Base-by-base conservation (phyloP, 495 filamentous ascomycete species). In the Clohesyomyces aquaticus region DNA sequence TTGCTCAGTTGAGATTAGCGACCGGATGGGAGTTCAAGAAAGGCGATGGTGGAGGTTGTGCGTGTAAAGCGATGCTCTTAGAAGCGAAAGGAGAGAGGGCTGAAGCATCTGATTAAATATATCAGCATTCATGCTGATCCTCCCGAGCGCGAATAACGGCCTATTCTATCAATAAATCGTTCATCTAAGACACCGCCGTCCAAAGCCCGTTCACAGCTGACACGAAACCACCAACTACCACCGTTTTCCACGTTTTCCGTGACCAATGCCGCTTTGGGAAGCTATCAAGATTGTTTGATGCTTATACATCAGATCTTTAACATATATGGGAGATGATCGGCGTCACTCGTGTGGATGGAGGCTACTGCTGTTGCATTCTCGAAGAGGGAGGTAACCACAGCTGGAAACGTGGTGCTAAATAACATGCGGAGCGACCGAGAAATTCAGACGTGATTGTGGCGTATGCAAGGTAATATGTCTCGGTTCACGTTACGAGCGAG, bases 401-500 rank as follows among this genome's bases (percentile, higher is more conserved):
- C n/a, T n/a, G n/a, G n/a, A n/a, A n/a, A n/a, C n/a, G n/a, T n/a
- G n/a, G n/a, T n/a, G n/a, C n/a, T 14, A 14, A 32, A 6, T 53
- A 28, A 16, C 21, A 43, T 1, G 8, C 38, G 19, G 21, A 8
- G 18, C 6, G 22, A 50, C 10, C 42, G 22, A 49, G 45, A 26
- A 61, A 52, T 53, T 47, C 58, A 43, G 43, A 42, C 6, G 18
- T 42, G 46, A n/a, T 35, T 61, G 58, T 53, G 58, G 58, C 32
- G 28, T 38, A 61, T 53, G 58, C 48, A 61, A 61, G 58, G 58
- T 61, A 26, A 29, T n/a, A 12, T 61, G 28, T 61, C 58, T 61
- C 19, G 21, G 16, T 22, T 19, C 3, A 8, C 23, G 8, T 8
- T 22, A 23, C 6, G 21, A 22, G 22, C 19, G 3, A 25, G 46